Conservation (phyloP, 225 moss, liverwort and hornwort genomes). For the Rhytidiadelphus loreus region DNA sequence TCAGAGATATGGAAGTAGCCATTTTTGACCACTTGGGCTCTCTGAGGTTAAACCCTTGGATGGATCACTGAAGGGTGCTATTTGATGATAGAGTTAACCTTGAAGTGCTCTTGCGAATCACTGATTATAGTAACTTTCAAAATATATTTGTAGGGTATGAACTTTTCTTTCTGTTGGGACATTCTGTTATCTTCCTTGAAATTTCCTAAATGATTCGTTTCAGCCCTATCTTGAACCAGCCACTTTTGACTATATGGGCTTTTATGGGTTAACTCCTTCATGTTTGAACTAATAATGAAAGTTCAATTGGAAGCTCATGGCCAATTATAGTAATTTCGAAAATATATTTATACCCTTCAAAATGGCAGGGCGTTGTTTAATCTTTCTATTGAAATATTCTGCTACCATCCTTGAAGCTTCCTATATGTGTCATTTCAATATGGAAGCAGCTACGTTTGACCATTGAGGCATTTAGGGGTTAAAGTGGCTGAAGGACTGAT, state of each 20-base stretch:
- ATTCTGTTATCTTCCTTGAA: background rate
- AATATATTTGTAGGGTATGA: background rate
- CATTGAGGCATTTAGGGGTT: background rate
- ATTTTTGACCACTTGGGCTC: background rate
- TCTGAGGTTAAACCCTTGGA: background rate
- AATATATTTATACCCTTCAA: background rate
- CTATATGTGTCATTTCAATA: background rate
- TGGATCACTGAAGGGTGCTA: background rate
- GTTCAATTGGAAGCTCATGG: background rate
- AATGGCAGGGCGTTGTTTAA: background rate
- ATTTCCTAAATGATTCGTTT: background rate
- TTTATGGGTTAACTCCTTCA: background rate
- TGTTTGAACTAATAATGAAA: background rate
- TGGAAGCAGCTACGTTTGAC: background rate
- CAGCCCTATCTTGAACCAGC: background rate
- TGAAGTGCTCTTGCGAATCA: background rate
- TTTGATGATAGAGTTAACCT: background rate
- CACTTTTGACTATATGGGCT: background rate
- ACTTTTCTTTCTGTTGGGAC: background rate
- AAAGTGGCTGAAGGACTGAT: background rate
- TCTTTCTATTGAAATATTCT: background rate
- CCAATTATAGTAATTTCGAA: background rate
- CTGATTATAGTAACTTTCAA: background rate
- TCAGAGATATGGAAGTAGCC: background rate
- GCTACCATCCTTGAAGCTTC: background rate